These are phyloP conservation scores for Phialophora tarda DNA, from an alignment of 2,329 filamentous ascomycete genomes.

Conservation along the genomic window DNA sequence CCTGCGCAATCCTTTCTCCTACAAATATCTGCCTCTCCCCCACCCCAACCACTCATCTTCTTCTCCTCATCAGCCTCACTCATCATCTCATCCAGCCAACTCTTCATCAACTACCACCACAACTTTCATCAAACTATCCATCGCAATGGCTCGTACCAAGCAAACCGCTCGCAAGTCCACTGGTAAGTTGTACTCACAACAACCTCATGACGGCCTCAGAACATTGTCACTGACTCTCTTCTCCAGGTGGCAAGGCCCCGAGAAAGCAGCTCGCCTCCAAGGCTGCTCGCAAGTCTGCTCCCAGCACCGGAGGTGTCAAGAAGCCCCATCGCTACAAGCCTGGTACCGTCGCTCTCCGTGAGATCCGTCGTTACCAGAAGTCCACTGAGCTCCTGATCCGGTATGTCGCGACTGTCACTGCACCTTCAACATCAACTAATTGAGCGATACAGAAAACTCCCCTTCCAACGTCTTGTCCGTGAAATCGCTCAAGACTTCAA, in stretches of 20 bases:
- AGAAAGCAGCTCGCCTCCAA: constrained; percentile 99
- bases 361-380: constrained; percentile 98
- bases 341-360: constrained; percentile 94
- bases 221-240: constrained; percentile 37
- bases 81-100: constrained; percentile 39
- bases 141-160: constrained; percentile 58
- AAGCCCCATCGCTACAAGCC: constrained; percentile 92
- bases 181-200: constrained; percentile 26
- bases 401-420: constrained; percentile 17
- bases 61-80: constrained; percentile 42
- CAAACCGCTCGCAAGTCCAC: constrained; percentile 58
- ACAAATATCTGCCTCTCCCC: constrained; percentile 37
- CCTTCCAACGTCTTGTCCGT: constrained; percentile 96
- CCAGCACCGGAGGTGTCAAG: constrained; percentile 96
- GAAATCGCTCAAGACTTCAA: constrained; percentile 97
- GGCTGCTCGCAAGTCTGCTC: constrained; percentile 97
- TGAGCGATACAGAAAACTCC: constrained; percentile 93
- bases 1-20: constrained; percentile 36
- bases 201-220: constrained; percentile 32
- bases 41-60: constrained; percentile 38
- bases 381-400: constrained; percentile 93
- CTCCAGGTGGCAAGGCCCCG: constrained; percentile 69
- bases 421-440: constrained; percentile 84
- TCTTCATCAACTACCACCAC: constrained; percentile 40
- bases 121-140: constrained; percentile 38